Base-by-base conservation (phyloP, 2,329 filamentous ascomycete species). In the Claviceps digitariae region DNA sequence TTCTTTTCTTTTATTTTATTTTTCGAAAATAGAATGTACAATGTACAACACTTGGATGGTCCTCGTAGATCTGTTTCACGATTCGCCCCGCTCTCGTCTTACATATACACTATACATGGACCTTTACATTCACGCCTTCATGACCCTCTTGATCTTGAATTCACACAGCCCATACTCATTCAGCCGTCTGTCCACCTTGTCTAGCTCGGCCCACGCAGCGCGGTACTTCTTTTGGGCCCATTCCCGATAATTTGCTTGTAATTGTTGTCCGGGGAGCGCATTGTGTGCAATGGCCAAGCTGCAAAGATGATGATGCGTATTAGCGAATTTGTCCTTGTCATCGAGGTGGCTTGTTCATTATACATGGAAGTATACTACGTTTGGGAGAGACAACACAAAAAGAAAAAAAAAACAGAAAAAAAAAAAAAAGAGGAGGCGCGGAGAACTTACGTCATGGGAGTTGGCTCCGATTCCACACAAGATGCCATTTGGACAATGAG, bases 221-320 rank as follows among this genome's bases (percentile, higher is more conserved):
- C 86, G 82, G 66, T 87, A 89, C 45, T 77, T 75, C 49, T 77
- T 68, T 59, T 77, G 77, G 2, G 85, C 85, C 89, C 89, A 95
- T 17, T 76, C 71, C 64, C 90, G 83, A 54, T 94, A 84, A 40
- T 81, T 72, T 5, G 76, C 72, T 66, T 93, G 88, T 61, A 81
- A 76, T 51, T 77, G 75, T 55, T 78, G 76, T 54, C 77, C 80
- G 2, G 80, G 82, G 2, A 89, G 76, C 10, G 81, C 83, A 60
- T 91, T 93, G 67, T 87, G 89, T 55, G 89, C 75, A 27, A 84
- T 78, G 17, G 83, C 88, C 48, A 95, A 72, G 31, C 87, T 90
- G 53, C 12, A 47, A 9, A 10, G 17, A 21, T 40, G 15, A 40
- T 10, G 20, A 4, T 8, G 8, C 27, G 58, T 25, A 15, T 12